Base-by-base conservation (phyloP, 768 basidiomycete species). In the Harrya chromipes region DNA sequence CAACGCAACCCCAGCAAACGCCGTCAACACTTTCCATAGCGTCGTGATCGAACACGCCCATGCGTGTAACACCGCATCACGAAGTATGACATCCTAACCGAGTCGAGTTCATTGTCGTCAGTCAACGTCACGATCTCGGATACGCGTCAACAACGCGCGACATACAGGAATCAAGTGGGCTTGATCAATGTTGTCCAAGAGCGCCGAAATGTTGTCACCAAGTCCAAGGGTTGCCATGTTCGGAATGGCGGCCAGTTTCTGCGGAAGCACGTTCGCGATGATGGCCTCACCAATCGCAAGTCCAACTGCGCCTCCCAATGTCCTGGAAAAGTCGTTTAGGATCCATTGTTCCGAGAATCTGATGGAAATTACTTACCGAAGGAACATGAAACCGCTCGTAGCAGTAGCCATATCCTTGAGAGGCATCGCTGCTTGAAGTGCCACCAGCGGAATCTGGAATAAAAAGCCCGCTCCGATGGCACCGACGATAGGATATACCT, bases 401-500 rank as follows among this genome's bases (percentile, higher is more conserved):
- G 80, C 83, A 4, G 88, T 88, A 1, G 88, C 87, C 87, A 91
- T 90, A 55, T 90, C 87, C 56, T 81, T 83, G 24, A 87, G 62
- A 1, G 89, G 89, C 88, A 91, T 91, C 2, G 88, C 83, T 4
- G 87, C 85, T 67, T 91, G 89, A n/a, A 91, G 67, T 10, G 75
- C 84, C 52, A 88, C 84, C 27, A 88, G 67, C 0, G 85, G 86
- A 3, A 67, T 65, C 73, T 81, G 79, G 74, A 85, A 85, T 35
- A 88, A 65, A 55, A 72, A 75, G 0, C 87, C 86, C 12, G 81
- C 60, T 0, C 85, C 86, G 12, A 82, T 23, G 7, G 84, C 78
- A 13, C 83, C 74, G 17, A 91, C 65, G 9, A 90, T 66, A 3
- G 84, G 82, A 55, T 75, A 86, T 4, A 90, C 40, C 9, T 78